These are phyloP conservation scores for Dactylellina leptospora DNA, from an alignment of 2,329 filamentous ascomycete genomes.

Conservation along the genomic window DNA sequence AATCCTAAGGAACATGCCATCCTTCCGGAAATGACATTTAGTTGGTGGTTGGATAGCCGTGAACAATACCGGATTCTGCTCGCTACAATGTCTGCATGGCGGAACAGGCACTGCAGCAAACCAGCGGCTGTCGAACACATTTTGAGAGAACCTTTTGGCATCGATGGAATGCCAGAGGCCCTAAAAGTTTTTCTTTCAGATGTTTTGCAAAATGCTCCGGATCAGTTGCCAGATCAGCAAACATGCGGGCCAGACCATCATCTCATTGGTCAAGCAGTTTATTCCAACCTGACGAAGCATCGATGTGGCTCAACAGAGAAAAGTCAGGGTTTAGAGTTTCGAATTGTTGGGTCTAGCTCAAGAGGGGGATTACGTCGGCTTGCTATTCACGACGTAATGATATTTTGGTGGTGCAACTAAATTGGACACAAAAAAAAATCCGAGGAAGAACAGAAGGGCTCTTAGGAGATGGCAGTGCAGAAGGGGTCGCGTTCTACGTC, in stretches of 20 bases:
- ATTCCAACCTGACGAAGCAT: conserved; percentile 22
- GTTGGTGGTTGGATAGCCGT: no score
- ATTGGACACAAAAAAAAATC: conserved; percentile 31
- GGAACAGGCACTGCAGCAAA: conserved; percentile 4
- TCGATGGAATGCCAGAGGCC: conserved; percentile 8
- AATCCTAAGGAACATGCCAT: conserved; percentile 26
- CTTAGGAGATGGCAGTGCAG: conserved; percentile 17
- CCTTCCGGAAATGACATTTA: conserved; percentile 30
- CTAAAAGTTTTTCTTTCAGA: no score
- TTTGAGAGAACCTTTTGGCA: neutral
- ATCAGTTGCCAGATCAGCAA: conserved; percentile 41
- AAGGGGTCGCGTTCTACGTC: conserved; percentile 26
- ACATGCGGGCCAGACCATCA: neutral
- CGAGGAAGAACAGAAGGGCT: conserved; percentile 22
- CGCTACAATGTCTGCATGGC: no score
- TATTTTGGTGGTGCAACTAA: conserved; percentile 1
- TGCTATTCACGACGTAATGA: neutral
- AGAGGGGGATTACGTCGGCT: conserved; percentile 12
- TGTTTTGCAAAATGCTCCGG: no score
- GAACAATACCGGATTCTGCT: no score
- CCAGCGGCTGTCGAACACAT: conserved; percentile 16
- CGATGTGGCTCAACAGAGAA: neutral
- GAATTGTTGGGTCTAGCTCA: conserved; percentile 1
- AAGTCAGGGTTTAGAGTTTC: conserved; percentile 29
- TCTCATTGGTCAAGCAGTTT: conserved; percentile 24